Base-by-base conservation (phyloP, 495 filamentous ascomycete genomes). In the Xylaria curta region DNA sequence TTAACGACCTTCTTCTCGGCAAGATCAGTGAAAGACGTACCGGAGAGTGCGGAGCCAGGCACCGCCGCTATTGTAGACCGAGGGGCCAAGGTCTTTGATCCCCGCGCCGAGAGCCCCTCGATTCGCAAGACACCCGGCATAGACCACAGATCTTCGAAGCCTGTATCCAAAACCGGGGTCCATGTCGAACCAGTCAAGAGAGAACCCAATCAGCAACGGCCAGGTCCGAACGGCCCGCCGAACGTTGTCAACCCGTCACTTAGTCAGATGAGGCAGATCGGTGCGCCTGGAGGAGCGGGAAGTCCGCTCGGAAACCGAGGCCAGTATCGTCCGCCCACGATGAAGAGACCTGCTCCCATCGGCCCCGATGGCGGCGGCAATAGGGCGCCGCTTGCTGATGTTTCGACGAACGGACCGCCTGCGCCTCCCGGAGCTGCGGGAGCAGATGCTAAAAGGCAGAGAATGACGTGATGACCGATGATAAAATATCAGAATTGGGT, bases 41-140 rank as follows among this genome's bases (percentile, higher is more conserved):
- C 82, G 0, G 82, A 82, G 56, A 78, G 77, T 17, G 72, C 76
- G 2, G 64, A 81, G 17, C 71, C 61, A 46, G 76, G 76, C 21
- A 28, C 68, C 21, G 71, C 79, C 21, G 77, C 81, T 6, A 84
- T 88, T 15, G 68, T 75, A 9, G 80, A 80, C 10, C 79, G 83
- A 46, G 79, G 75, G 19, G 86, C 86, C 17, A 87, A 88, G 5
- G 83, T 84, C 61, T 98, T 97, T 80, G 93, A 98, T 76, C 94
- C 94, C 3, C 88, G 91, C 68, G 86, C 89, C 5, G 94, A 97
- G 73, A 94, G 92, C 72, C 93, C 94, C 0, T 94, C 93, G 0
- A 95, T 97, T 70, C 90, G 93, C 40, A 94, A 95, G 76, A 97
- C 95, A 4, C 90, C 92, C 0, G 94, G 94, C n/a, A 86, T 98